Evolutionary conservation across 495 filamentous ascomycete species (phyloP).

Genomic region (Neurospora sp.): DNA sequence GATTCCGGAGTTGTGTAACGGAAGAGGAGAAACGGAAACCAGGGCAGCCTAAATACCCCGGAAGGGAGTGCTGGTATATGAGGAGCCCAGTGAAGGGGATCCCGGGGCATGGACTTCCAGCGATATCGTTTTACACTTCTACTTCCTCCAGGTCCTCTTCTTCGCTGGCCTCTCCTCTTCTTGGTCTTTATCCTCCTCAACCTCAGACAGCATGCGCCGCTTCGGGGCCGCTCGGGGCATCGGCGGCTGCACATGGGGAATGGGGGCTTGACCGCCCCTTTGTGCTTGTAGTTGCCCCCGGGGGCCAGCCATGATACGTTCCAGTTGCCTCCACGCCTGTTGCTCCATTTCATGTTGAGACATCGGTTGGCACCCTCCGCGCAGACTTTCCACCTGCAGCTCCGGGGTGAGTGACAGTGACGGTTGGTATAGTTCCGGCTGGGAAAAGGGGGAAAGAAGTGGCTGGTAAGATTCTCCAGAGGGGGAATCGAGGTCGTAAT

Average conservation of each 20-base stretch:
- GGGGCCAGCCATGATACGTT: background rate
- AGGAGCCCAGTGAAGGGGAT: background rate
- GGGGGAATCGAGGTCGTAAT: too few relatives aligned
- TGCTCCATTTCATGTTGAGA: background rate
- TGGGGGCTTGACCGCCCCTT: background rate
- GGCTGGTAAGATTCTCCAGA: background rate
- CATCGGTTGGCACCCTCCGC: background rate
- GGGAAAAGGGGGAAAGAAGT: background rate
- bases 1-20: too few relatives aligned
- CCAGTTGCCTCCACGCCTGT: too few relatives aligned
- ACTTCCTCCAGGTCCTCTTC: background rate
- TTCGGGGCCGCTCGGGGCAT: background rate
- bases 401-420: background rate
- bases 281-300: background rate
- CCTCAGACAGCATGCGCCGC: background rate
- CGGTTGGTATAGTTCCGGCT: background rate
- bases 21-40: too few relatives aligned
- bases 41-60: background rate
- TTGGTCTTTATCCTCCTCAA: background rate
- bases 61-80: background rate
- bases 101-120: background rate
- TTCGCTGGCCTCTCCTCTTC: background rate
- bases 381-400: background rate
- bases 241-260: background rate
- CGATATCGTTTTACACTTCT: background rate